A percentile compares a stretch with the other conserved stretches of the same genome.
Conservation (phyloP, 305 asterid genomes). For the Fraxinus sp. region DNA sequence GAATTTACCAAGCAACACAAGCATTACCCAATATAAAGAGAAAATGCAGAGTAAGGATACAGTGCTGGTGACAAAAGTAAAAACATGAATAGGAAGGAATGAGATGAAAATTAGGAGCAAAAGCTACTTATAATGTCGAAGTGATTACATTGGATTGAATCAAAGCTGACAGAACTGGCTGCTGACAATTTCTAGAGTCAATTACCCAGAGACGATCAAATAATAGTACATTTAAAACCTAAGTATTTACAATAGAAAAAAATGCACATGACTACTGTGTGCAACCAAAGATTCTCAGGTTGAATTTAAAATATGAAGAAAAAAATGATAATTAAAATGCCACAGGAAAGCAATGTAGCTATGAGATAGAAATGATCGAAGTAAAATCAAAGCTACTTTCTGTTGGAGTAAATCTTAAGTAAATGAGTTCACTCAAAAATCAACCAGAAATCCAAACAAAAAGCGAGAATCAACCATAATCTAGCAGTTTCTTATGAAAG, state of each 20-base stretch:
- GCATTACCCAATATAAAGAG: not conserved
- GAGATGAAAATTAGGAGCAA: not conserved
- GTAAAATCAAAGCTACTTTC: not conserved
- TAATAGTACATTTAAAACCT: slow-evolving; percentile 6
- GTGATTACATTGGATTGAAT: not conserved
- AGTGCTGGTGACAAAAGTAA: not conserved
- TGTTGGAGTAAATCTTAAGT: not conserved
- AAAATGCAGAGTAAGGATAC: no score
- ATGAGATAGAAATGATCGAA: not conserved
- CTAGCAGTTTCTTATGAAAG: not conserved
- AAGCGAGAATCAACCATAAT: no score
- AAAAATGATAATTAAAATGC: slow-evolving; percentile 7
- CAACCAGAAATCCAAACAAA: no score
- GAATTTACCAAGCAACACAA: not conserved
- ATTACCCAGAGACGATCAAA: not conserved
- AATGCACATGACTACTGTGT: not conserved
- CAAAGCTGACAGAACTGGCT: not conserved
- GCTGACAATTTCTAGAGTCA: not conserved
- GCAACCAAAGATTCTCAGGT: not conserved
- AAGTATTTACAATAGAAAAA: not conserved
- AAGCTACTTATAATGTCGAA: slow-evolving; percentile 6
- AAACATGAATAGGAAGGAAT: slow-evolving; percentile 9
- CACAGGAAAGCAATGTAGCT: not conserved
- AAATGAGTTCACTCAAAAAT: not conserved
- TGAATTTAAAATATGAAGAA: slow-evolving; percentile 21